Conservation (phyloP, 164 flowering plant genomes). For the Piper betle region DNA sequence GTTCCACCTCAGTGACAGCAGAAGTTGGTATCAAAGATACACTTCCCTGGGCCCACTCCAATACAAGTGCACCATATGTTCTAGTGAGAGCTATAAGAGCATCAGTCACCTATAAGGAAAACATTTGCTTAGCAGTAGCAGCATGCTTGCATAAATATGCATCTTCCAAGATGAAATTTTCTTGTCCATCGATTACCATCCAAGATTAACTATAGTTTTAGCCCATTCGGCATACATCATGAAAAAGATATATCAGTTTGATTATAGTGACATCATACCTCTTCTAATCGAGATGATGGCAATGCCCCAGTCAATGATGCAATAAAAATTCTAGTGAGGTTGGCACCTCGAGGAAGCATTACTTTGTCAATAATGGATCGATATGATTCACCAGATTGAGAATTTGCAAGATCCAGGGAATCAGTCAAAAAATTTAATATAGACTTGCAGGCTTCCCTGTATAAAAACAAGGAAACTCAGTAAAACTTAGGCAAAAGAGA, state of each 20-base stretch:
- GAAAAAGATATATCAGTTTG: not conserved
- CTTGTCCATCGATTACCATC: not conserved
- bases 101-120: conserved; percentile 50
- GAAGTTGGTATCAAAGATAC: conserved; percentile 56
- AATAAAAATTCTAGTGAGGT: conserved; percentile 63
- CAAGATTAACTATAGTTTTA: no score
- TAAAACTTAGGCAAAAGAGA: not conserved
- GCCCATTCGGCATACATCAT: not conserved
- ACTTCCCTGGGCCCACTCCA: conserved; percentile 77
- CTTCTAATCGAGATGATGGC: conserved; percentile 76
- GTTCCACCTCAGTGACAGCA: conserved; percentile 71
- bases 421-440: conserved; percentile 85
- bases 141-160: not conserved
- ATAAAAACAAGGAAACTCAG: conserved; percentile 4
- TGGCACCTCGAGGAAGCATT: conserved; percentile 74
- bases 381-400: conserved; percentile 38
- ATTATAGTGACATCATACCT: conserved; percentile 24
- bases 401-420: conserved; percentile 64
- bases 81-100: conserved; percentile 56
- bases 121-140: not conserved
- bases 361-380: conserved; percentile 53
- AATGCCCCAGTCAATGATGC: conserved; percentile 95
- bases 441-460: conserved; percentile 95
- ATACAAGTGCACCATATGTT: conserved; percentile 42
- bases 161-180: not conserved